A percentile compares a stretch with the other conserved stretches of the same genome.
Evolutionary conservation across 306 rosid species (phyloP).

Genomic region (Fragaria vesca): DNA sequence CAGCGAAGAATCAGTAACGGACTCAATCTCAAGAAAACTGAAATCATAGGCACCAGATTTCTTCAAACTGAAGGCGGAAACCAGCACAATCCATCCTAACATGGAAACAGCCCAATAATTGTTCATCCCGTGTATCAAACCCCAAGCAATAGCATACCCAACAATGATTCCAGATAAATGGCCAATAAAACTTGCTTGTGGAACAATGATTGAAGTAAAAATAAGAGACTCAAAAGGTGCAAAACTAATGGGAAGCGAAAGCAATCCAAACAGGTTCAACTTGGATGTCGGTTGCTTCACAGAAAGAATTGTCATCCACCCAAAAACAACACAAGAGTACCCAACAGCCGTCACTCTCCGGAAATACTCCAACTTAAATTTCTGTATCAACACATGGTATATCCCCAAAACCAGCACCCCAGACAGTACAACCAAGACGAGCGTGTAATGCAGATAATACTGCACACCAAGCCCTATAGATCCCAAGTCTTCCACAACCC

Average conservation of each 20-base stretch:
- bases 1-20: slow-evolving; percentile 73
- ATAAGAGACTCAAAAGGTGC: slow-evolving; percentile 94
- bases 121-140: slow-evolving; percentile 91
- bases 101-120: slow-evolving; percentile 83
- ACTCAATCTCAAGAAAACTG: slow-evolving; percentile 84
- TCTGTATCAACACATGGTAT: slow-evolving; percentile 80
- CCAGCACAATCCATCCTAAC: slow-evolving; percentile 74
- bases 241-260: slow-evolving; percentile 93
- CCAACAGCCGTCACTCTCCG: slow-evolving; percentile 92
- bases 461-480: slow-evolving; percentile 74
- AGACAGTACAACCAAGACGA: slow-evolving; percentile 74
- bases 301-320: slow-evolving; percentile 97
- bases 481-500: slow-evolving; percentile 70
- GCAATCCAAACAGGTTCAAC: slow-evolving; percentile 88
- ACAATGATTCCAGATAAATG: slow-evolving; percentile 91
- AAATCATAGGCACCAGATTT: slow-evolving; percentile 65
- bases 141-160: slow-evolving; percentile 98
- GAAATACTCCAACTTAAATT: slow-evolving; percentile 82
- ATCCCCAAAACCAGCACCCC: slow-evolving; percentile 73
- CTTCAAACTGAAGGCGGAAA: slow-evolving; percentile 74
- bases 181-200: slow-evolving; percentile 95
- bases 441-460: slow-evolving; percentile 91
- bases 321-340: slow-evolving; percentile 98
- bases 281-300: slow-evolving; percentile 91
- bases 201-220: slow-evolving; percentile 91